phyloP scores from a whole-genome alignment of 345 rosid species.

The Stellera chamaejasme region DNA sequence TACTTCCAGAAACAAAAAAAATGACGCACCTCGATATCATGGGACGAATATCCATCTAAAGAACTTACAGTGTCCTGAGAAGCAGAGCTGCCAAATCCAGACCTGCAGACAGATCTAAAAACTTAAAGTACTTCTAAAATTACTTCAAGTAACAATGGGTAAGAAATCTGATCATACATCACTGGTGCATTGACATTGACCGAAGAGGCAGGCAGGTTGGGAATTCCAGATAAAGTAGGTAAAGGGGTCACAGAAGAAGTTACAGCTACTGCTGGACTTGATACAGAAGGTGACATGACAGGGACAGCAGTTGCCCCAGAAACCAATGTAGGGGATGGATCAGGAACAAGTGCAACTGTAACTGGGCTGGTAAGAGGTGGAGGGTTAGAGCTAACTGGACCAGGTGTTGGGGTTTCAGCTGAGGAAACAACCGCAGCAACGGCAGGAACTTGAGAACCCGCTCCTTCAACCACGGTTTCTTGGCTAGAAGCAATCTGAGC shows the following conservation, averaged over 20 bases:
- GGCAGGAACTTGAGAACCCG: conserved; percentile 31
- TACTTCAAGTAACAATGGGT: conserved; percentile 6
- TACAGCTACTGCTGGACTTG: conserved; percentile 24
- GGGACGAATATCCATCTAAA: conserved; percentile 40
- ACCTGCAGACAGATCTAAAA: conserved; percentile 22
- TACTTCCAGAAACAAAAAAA: conserved; percentile 6
- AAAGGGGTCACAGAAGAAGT: conserved; percentile 18
- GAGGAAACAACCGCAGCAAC: conserved; percentile 31
- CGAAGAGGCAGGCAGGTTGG: conserved; percentile 20
- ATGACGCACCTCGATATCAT: conserved; percentile 49
- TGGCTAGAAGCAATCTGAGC: conserved; percentile 49
- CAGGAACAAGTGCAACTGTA: conserved; percentile 37
- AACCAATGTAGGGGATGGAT: conserved; percentile 29
- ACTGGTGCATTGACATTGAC: conserved; percentile 32
- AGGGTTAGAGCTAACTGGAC: conserved; percentile 36
- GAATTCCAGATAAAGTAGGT: conserved; percentile 27
- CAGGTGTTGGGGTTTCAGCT: conserved; percentile 30
- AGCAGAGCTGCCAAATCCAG: conserved; percentile 26
- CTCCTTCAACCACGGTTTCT: conserved; percentile 34
- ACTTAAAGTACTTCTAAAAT: not conserved
- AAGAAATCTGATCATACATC: conserved; percentile 30
- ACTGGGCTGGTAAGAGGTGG: conserved; percentile 54
- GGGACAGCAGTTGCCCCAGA: conserved; percentile 39
- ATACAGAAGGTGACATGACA: conserved; percentile 24
- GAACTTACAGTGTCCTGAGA: conserved; percentile 36